Percentiles rank a stretch among this genome's conserved stretches.
phyloP scores from a whole-genome alignment of 805 yeast species.

The Diddensiella santjacobensis region DNA sequence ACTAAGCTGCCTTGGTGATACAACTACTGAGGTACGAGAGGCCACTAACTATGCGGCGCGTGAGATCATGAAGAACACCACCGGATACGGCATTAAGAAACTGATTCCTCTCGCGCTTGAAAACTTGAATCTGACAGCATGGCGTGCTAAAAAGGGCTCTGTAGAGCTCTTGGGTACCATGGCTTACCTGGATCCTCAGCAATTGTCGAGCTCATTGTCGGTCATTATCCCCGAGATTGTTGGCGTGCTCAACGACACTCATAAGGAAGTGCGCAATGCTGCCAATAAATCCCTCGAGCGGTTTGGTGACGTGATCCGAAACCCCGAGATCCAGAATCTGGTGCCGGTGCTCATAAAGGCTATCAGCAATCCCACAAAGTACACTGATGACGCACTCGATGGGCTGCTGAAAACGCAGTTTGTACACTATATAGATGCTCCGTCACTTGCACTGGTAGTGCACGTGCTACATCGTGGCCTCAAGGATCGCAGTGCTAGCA shows the following conservation, averaged over 20 bases:
- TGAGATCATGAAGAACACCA: conserved; percentile 83
- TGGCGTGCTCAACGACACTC: conserved; percentile 89
- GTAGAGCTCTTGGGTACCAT: conserved; percentile 94
- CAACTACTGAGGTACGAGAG: conserved; percentile 76
- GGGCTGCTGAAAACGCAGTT: conserved; percentile 85
- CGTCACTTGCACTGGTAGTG: conserved; percentile 89
- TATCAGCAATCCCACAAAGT: conserved; percentile 90
- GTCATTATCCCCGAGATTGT: conserved; percentile 95
- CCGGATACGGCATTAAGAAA: conserved; percentile 86
- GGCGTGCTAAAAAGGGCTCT: conserved; percentile 97
- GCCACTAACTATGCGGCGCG: conserved; percentile 87
- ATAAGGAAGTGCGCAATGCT: conserved; percentile 93
- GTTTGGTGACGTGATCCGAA: conserved; percentile 95
- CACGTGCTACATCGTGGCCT: conserved; percentile 95
- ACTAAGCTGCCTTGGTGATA: conserved; percentile 79
- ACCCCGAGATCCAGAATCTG: conserved; percentile 91
- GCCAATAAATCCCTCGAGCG: conserved; percentile 84
- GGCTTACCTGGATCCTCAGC: conserved; percentile 97
- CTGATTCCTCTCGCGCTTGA: conserved; percentile 87
- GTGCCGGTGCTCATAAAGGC: conserved; percentile 88
- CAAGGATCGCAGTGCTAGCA: conserved; percentile 88
- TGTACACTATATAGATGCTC: conserved; percentile 97
- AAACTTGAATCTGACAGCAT: conserved; percentile 80
- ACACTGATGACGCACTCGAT: conserved; percentile 85
- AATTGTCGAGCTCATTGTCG: conserved; percentile 82